Conservation (phyloP, 1,139 yeast species). For the Ashbya aceris region DNA sequence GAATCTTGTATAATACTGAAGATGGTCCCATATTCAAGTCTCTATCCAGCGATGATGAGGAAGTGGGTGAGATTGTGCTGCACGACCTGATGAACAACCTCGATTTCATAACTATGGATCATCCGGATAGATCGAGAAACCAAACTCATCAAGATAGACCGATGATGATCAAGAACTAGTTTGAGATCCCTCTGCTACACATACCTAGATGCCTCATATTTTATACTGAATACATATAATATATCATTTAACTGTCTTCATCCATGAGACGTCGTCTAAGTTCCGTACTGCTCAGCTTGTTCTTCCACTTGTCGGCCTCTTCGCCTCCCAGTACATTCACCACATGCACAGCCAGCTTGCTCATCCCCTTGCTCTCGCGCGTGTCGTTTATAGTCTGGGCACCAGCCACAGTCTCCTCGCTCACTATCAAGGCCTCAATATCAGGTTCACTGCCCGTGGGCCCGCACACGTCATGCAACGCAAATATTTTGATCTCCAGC, state of each 20-base stretch:
- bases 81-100: constrained; percentile 46
- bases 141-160: constrained; percentile 30
- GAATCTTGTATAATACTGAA: constrained; percentile 23
- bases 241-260: not conserved
- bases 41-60: constrained; percentile 31
- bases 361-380: constrained; percentile 50
- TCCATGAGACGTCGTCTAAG: constrained; percentile 20
- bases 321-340: constrained; percentile 65
- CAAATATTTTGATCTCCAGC: constrained; percentile 38
- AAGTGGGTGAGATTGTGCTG: constrained; percentile 39
- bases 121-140: constrained; percentile 56
- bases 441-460: constrained; percentile 77
- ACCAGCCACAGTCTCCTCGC: constrained; percentile 72
- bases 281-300: constrained; percentile 77
- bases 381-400: constrained; percentile 61
- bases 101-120: constrained; percentile 68
- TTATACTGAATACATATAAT: not conserved
- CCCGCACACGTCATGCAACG: constrained; percentile 83
- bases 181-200: constrained; percentile 1
- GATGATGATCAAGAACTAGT: constrained; percentile 27
- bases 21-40: constrained; percentile 37
- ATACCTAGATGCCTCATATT: not conserved
- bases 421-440: constrained; percentile 72
- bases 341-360: constrained; percentile 43
- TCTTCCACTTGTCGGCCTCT: constrained; percentile 50